A percentile compares a stretch with the other conserved stretches of the same genome.
These are phyloP conservation scores for Dactylellina cionopaga DNA, from an alignment of 2,329 filamentous ascomycete species.

Conservation along the genomic window DNA sequence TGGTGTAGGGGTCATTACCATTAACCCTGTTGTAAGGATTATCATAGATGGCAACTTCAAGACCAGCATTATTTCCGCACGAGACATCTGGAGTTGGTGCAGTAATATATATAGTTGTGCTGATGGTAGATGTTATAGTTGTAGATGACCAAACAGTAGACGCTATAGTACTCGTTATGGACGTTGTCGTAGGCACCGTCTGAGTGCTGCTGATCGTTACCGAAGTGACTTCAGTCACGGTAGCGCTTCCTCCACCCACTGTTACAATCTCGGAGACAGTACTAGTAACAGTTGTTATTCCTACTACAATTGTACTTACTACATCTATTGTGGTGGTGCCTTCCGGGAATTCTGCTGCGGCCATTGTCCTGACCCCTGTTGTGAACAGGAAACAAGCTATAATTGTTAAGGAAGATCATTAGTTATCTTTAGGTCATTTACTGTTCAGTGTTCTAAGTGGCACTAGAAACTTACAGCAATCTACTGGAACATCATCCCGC, in stretches of 20 bases:
- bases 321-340: constrained; percentile 2
- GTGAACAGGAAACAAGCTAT: constrained; percentile 29
- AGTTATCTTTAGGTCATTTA: no score
- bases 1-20: neutral
- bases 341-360: constrained; percentile 12
- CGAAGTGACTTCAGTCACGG: neutral
- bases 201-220: neutral
- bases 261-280: neutral
- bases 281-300: neutral
- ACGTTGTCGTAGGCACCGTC: neutral
- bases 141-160: neutral
- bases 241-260: neutral
- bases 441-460: neutral
- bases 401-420: neutral
- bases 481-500: neutral
- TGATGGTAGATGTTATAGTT: neutral
- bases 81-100: constrained; percentile 4
- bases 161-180: neutral
- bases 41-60: constrained; percentile 26
- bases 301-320: neutral
- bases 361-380: neutral
- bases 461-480: constrained; percentile 8
- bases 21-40: neutral
- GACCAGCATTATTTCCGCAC: neutral
- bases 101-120: neutral